Evolutionary conservation across 345 rosid genomes (phyloP), one percentile per base, ranked within the genome.

Genomic region (rapeseed (Brassica napus)): DNA sequence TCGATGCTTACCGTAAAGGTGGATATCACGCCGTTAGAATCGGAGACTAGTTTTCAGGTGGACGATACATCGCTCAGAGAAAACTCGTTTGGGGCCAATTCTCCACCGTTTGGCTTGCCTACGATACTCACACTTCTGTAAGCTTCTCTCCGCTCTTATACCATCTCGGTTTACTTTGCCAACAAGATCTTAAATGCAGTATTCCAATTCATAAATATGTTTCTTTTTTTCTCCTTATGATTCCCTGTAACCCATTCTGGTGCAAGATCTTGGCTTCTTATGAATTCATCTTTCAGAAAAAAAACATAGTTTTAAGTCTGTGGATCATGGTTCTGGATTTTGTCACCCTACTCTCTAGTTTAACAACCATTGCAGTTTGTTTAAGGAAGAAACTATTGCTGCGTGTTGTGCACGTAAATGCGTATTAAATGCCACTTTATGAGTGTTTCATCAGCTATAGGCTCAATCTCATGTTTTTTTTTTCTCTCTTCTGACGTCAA

Each of bases 51-150:
- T 96, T 96, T 67, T 76, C 88, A 39, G 89, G 86, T 10, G 97
- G 98, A 42, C 93, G 99, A 28, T 93, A 92, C 81, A 85, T 93
- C 47, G 94, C 97, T 37, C 99, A 96, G 82, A 83, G 96, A 86
- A 93, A 96, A 86, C 94, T 96, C 8, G 99, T 98, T 5, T 96
- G 98, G 99, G 98, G 99, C 9, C 89, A 96, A 86, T 96, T 96
- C 86, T 96, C 99, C 24, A 96, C 97, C 69, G 99, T 96, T 26
- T 96, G 98, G 99, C 99, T 96, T 76, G 97, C 99, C 69, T 93
- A 88, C 79, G 99, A 93, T 70, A 90, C 94, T 69, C 89, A 59
- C 64, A 83, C 92, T 52, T 90, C 90, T 73, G 99, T 95, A 86
- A 23, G 83, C 64, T 44, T 58, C 70, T 68, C 69, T 28, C 31